Base-by-base conservation (phyloP, 2,329 filamentous ascomycete genomes). In the Cladosporium oxysporum region DNA sequence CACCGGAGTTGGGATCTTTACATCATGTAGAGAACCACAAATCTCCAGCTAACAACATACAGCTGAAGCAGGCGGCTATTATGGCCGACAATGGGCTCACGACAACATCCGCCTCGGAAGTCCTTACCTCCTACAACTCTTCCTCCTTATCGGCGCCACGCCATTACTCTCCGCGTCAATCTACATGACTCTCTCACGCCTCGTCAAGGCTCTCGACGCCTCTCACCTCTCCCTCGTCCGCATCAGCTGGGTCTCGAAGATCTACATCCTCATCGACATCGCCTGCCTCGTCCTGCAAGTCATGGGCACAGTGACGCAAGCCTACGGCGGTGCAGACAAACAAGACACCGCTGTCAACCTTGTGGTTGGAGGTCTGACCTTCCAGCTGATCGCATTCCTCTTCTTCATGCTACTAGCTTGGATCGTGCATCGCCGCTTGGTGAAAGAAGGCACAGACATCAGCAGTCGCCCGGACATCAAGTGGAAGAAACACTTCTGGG, bases 191-290 rank as follows among this genome's bases (percentile, higher is more conserved):
- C 76, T 82, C 2, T 76, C 79, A 2, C 76, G 79, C 28, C 74
- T 80, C 2, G 77, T 82, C 21, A 41, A 53, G 21, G 66, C 68
- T 8, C 64, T 62, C 52, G 68, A 69, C n/a, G 68, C 70, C 1
- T 63, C 63, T 6, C 64, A 69, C 28, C 68, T 69, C 69, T 81
- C 83, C 0, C 66, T 84, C 23, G 77, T 85, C 52, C 70, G 75
- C 1, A 74, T 77, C 1, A 77, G 66, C 8, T 82, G 81, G 79
- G 73, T 87, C 6, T 87, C 85, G 3, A 83, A 80, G 63, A 77
- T 83, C 41, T 88, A 88, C 66, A 85, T 88, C 4, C 60, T 73
- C 7, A 84, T 85, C 37, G 86, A 88, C 68, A 72, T 87, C 3
- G 58, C 85, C 6, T 83, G 82, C 1, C 84, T 88, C 71, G 35